These are phyloP conservation scores for Trametes elegans DNA, from an alignment of 768 basidiomycete species.

Conservation along the genomic window DNA sequence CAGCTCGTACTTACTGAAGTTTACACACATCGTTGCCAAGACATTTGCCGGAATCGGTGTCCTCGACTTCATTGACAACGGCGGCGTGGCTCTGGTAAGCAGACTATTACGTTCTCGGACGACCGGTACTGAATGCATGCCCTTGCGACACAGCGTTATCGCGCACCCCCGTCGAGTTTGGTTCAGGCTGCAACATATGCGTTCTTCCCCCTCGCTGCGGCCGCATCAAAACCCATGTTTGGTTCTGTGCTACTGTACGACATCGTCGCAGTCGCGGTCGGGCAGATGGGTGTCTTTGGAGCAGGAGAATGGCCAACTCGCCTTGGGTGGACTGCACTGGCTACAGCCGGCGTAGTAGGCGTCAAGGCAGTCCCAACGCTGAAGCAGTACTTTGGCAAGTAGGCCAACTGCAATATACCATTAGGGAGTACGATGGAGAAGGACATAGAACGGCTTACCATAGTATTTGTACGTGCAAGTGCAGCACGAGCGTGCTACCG, in stretches of 20 bases:
- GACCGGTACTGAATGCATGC: not conserved
- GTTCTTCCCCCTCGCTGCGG: conserved; percentile 22
- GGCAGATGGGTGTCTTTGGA: conserved; percentile 20
- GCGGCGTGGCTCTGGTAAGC: conserved; percentile 28
- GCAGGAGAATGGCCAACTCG: conserved; percentile 23
- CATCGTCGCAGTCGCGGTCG: conserved; percentile 21
- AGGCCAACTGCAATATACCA: no score
- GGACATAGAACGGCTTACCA: no score
- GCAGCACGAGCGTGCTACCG: no score
- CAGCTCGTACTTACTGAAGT: conserved; percentile 28
- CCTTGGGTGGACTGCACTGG: conserved; percentile 27
- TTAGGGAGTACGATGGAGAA: no score
- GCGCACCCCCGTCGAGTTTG: conserved; percentile 19
- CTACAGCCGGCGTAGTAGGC: conserved; percentile 21
- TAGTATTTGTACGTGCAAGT: no score
- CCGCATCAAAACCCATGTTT: conserved; percentile 22
- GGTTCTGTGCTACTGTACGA: conserved; percentile 26
- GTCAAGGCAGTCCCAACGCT: conserved; percentile 13
- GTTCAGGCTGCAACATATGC: conserved; percentile 21
- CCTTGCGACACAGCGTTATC: conserved; percentile 1
- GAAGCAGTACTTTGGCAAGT: not conserved
- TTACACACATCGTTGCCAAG: conserved; percentile 44
- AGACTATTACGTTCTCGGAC: no score
- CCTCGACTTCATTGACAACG: conserved; percentile 31
- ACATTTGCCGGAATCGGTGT: conserved; percentile 39